A percentile compares a stretch with the other conserved stretches of the same genome.
Conservation (phyloP, 208 protist genomes). For the Balamuthia mandrillaris region DNA sequence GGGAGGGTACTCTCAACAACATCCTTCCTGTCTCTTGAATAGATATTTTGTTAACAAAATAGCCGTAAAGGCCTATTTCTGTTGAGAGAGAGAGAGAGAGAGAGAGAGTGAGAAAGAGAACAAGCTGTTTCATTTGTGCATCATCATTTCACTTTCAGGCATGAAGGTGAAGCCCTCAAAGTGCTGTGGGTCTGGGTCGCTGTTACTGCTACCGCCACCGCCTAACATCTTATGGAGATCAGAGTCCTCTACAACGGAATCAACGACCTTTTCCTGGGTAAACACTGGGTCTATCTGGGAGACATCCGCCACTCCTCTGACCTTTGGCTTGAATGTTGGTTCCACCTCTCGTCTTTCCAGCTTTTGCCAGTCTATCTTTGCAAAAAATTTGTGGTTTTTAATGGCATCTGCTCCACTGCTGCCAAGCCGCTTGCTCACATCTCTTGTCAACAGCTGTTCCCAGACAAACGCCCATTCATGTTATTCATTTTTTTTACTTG, state of each 20-base stretch:
- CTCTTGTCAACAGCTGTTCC: constrained; percentile 43
- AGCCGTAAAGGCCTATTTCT: too few species aligned
- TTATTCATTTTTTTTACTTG: too few species aligned
- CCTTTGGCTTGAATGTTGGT: constrained; percentile 62
- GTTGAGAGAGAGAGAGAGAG: too few species aligned
- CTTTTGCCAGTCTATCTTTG: constrained; percentile 61
- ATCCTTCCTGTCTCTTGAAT: too few species aligned
- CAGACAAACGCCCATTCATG: background rate
- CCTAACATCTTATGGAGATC: background rate
- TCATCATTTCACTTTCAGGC: background rate
- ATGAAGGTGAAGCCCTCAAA: constrained; percentile 13
- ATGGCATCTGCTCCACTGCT: constrained; percentile 16
- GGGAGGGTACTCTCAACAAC: too few species aligned
- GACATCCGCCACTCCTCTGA: constrained; percentile 44
- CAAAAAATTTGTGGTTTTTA: constrained; percentile 57
- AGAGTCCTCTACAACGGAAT: constrained; percentile 17
- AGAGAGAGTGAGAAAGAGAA: too few species aligned
- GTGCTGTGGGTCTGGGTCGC: too few species aligned
- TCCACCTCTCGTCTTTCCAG: constrained; percentile 51
- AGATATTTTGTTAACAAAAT: too few species aligned
- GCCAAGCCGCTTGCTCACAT: constrained; percentile 43
- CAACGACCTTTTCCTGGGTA: constrained; percentile 46
- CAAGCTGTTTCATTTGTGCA: too few species aligned
- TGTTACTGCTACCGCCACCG: background rate
- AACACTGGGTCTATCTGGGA: constrained; percentile 55